Evolutionary conservation across 2,329 filamentous ascomycete genomes (phyloP), one percentile per base, ranked within the genome.

Genomic region (Colletotrichum gloeosporioides): DNA sequence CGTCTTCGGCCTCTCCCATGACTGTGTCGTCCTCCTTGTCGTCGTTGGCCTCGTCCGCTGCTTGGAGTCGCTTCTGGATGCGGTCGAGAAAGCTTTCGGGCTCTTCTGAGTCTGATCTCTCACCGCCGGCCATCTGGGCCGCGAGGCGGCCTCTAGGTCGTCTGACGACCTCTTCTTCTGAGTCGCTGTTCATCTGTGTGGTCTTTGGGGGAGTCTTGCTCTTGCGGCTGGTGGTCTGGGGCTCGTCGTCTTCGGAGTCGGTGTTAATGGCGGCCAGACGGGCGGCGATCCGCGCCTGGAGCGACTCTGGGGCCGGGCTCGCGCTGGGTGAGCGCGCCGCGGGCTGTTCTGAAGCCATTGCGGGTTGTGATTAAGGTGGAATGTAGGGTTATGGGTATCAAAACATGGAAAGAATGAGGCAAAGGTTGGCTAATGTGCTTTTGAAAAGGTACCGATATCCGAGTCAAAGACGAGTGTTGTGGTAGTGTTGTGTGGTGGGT

Each of bases 101-200:
- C 13, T 77, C 74, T 31, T 80, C 77, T 2, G 79, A 80, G 29
- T 29, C 68, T n/a, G 79, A 79, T 10, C 79, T 81, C 49, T 78
- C 64, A 27, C 76, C 72, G 36, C 77, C 79, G 57, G 82, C 89
- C 89, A 95, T 92, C 68, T 91, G 88, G 18, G 93, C 89, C 15
- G 93, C 93, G 79, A 95, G 87, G 69, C 90, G 90, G 29, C 93
- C 93, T 71, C 90, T 89, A 1, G 93, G 93, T 61, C 87, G 86
- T 4, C 89, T 67, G 15, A 75, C 57, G 78, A 82, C 66, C 55
- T 82, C 83, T 9, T 83, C 82, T 59, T 82, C 82, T 4, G 80
- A 81, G 75, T 72, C 12, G 32, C 49, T 64, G 57, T 44, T 57
- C n/a, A 53, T 53, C 1, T 57, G 36, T 31, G 29, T 69, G 29